Conservation (phyloP, 139 green algal species). For the Tetraselmis chui region DNA sequence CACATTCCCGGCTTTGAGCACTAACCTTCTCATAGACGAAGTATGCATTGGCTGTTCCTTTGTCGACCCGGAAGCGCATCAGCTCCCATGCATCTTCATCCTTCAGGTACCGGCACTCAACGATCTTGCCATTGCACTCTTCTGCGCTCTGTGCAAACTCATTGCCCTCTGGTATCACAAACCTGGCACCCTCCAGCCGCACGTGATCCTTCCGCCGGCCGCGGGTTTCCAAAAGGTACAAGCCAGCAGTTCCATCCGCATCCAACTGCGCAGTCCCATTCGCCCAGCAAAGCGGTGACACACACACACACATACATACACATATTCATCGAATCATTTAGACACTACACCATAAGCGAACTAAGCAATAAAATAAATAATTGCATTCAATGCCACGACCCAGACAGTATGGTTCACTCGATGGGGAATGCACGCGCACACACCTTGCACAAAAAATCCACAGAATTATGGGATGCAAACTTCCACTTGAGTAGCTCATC, state of each 20-base stretch:
- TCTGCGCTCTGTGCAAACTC: background rate
- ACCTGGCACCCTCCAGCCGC: slow-evolving; percentile 16
- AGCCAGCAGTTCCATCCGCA: background rate
- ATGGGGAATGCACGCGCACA: background rate
- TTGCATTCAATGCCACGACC: background rate
- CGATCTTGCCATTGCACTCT: slow-evolving; percentile 47
- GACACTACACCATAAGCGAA: no score
- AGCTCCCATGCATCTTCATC: slow-evolving; percentile 56
- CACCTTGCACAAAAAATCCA: slow-evolving; percentile 37
- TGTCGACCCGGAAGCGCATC: slow-evolving; percentile 80
- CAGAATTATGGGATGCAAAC: slow-evolving; percentile 89
- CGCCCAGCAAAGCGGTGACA: no score
- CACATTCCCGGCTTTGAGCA: slow-evolving; percentile 4
- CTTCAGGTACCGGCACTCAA: slow-evolving; percentile 75
- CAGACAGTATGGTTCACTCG: background rate
- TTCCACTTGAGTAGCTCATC: slow-evolving; percentile 96
- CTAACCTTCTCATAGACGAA: slow-evolving; percentile 66
- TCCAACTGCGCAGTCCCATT: background rate
- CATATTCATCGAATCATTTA: background rate
- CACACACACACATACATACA: background rate
- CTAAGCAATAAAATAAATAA: background rate
- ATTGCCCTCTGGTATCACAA: slow-evolving; percentile 28
- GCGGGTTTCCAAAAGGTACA: background rate
- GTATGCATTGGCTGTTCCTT: slow-evolving; percentile 69
- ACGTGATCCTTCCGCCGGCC: background rate